Base-by-base conservation (phyloP, 306 rosid species). In the Vicia sativa region DNA sequence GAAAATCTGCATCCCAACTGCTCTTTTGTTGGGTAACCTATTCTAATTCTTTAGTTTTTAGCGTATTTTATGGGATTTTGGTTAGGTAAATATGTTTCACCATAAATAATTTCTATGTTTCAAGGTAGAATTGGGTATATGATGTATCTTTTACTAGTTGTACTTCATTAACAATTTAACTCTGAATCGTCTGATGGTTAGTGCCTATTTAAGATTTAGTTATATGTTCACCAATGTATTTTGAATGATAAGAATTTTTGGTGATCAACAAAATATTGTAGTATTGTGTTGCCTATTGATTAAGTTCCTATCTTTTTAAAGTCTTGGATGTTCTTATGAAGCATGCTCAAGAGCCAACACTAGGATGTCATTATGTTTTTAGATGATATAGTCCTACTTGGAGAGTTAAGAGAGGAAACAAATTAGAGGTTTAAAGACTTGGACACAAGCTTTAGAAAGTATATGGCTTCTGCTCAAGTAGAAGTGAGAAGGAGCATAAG, bases 21-120 rank as follows among this genome's bases (percentile, higher is more conserved):
- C 82, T 87, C 66, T 90, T 93, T 77, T 77, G 89, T 74, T 93
- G 99, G 99, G 99, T 93, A 93, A 70, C 37, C 28, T 48, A 12
- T 69, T 71, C 38, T 67, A 45, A 61, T 28, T 70, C 65, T 42
- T 69, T 62, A 31, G 11, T 54, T 48, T 48, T 48, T 34, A 65
- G 50, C 34, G 39, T 54, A 41, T 52, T 37, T 69, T 53, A 38
- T 52, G 54, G 67, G 46, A 35, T 61, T 53, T 76, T 73, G 21
- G 61, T 66, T 50, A 18, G 66, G 39, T 28, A 48, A 56, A n/a
- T n/a, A 62, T 58, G 53, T 76, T 52, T 52, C 42, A 54, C 64
- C 34, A 16, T 31, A 54, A 38, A 41, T 31, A 49, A 52, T 77
- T 63, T 63, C 18, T 56, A 67, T 75, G 62, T 25, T 54, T 66